phyloP scores from a whole-genome alignment of 805 yeast genomes.

The Cyberlindnera meyerae region DNA sequence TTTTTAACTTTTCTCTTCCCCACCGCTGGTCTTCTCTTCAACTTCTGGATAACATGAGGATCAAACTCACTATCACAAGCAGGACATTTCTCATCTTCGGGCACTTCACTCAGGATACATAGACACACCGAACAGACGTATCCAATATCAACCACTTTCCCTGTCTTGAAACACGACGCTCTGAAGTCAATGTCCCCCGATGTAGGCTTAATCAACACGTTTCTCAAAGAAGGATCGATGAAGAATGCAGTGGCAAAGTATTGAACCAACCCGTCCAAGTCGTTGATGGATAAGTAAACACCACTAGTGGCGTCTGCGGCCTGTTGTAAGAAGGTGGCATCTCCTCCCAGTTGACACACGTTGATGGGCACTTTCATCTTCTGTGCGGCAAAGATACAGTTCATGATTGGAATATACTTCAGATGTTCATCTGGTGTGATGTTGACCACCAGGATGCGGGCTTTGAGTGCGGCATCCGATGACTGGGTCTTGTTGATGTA shows the following conservation, averaged over 20 bases:
- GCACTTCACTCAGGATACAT: constrained; percentile 69
- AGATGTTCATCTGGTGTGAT: constrained; percentile 71
- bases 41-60: constrained; percentile 48
- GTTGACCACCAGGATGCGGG: constrained; percentile 60
- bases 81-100: constrained; percentile 68
- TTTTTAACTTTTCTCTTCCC: constrained; percentile 31
- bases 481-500: constrained; percentile 58
- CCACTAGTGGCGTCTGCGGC: constrained; percentile 96
- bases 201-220: constrained; percentile 75
- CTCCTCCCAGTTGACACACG: constrained; percentile 72
- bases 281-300: constrained; percentile 63
- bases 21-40: constrained; percentile 59
- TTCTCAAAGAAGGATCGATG: constrained; percentile 78
- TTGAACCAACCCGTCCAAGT: constrained; percentile 76
- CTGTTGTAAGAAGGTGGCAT: constrained; percentile 85
- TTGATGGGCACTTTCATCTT: constrained; percentile 87
- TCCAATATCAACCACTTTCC: constrained; percentile 88
- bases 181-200: constrained; percentile 85
- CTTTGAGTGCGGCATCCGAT: constrained; percentile 44
- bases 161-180: constrained; percentile 90
- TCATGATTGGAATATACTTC: constrained; percentile 91
- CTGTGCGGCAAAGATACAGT: constrained; percentile 92
- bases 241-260: constrained; percentile 77
- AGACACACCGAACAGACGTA: constrained; percentile 93
- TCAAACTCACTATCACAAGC: constrained; percentile 83